Evolutionary conservation across 257 asterid species (phyloP), one percentile per base, ranked within the genome.

Genomic region (Ballota nigra): DNA sequence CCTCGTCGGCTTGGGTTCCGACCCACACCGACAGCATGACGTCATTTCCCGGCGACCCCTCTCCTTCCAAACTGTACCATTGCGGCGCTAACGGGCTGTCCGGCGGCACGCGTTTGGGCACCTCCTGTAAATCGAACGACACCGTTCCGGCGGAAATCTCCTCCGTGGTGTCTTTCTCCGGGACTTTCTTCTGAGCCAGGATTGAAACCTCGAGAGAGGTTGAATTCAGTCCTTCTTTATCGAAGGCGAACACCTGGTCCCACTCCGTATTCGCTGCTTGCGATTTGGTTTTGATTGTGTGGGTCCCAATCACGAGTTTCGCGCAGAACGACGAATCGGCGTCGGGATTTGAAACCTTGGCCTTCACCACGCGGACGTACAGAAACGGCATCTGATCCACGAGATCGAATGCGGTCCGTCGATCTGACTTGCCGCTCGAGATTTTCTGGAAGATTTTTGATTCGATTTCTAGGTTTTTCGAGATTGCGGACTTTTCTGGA

Each of bases 11-110:
- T 76, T 88, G 97, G 33, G 97, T 90, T 8, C 98, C 97, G 15
- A 92, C 31, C 98, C 98, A 92, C 34, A 90, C 96, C 28, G 98
- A 81, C 22, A 92, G 75, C 98, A 92, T 92, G 79, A 90, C 65
- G 75, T 90, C 97, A 86, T 82, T 87, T 40, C 92, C 97, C 59
- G 82, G 81, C 36, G 79, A 81, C 0, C 71, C 82, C 1, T 81
- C 88, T 1, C 84, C 88, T 80, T 90, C 97, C 45, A 92, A 70
- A 72, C 85, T 82, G 89, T 90, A 92, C 97, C 98, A 92, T 45
- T 90, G 98, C 2, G 96, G 97, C 15, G 98, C 98, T 15, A 92
- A 70, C 1, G 96, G 97, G 59, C 98, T 92, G 74, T 90, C 98
- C 31, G 97, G 96, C 3, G 96, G 97, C 29, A 88, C 95, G 20